Conservation (phyloP, 345 rosid species). For the Eucalyptus regnans region DNA sequence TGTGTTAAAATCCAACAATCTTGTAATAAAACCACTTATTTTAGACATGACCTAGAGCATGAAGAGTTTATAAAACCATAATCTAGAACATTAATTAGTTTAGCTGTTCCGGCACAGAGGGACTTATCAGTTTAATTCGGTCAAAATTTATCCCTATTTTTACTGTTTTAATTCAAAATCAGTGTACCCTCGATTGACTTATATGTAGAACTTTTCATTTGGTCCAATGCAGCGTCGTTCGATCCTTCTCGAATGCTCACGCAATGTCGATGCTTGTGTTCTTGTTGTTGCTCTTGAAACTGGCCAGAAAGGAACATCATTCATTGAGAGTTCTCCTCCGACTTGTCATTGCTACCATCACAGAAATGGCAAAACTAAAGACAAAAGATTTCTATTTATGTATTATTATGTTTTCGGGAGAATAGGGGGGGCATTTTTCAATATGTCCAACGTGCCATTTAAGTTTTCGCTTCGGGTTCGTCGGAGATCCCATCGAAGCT, state of each 20-base stretch:
- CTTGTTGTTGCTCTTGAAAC: neutral
- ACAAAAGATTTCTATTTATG: neutral
- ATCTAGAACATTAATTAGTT: neutral
- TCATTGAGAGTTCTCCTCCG: neutral
- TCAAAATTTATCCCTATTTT: neutral
- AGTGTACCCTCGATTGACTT: fast-evolving
- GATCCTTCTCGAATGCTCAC: neutral
- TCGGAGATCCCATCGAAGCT: neutral
- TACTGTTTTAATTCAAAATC: neutral
- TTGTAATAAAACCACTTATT: neutral
- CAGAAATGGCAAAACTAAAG: neutral
- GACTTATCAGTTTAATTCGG: fast-evolving
- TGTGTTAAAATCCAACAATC: neutral
- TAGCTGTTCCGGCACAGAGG: neutral
- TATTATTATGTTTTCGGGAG: neutral
- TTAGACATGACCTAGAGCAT: neutral
- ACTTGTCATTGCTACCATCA: neutral
- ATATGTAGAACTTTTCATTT: neutral
- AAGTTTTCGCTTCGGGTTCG: neutral
- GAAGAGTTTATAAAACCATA: neutral
- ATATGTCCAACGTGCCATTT: neutral
- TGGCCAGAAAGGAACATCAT: neutral
- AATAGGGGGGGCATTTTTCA: neutral
- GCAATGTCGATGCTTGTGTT: too few relatives aligned
- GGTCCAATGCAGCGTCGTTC: neutral